Conservation (phyloP, 306 rosid genomes). For the Abrus pulchellus region DNA sequence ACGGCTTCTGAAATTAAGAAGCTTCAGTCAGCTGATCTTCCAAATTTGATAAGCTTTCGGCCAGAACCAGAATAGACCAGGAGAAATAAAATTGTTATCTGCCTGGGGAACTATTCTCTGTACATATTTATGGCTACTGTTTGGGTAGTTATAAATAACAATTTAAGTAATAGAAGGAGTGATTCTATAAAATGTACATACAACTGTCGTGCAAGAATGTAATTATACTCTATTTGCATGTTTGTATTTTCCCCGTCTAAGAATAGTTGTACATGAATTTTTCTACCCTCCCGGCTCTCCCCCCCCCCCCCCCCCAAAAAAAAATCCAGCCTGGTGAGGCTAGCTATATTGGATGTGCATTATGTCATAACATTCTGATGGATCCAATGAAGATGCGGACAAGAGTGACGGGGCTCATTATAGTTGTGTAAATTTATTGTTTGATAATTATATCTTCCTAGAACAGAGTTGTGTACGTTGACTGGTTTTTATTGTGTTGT, state of each 20-base stretch:
- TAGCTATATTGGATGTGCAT: neutral
- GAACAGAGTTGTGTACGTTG: neutral
- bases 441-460: neutral
- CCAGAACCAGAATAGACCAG: constrained; percentile 64
- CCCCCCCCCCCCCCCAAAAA: no score
- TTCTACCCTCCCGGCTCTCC: neutral
- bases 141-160: constrained; percentile 39
- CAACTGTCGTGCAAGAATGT: constrained; percentile 41
- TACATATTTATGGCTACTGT: constrained; percentile 46
- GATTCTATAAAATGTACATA: constrained; percentile 39
- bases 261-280: constrained; percentile 25
- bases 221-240: constrained; percentile 34
- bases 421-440: neutral
- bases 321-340: neutral
- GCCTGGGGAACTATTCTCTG: constrained; percentile 45
- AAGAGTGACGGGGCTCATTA: neutral
- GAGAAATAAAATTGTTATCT: constrained; percentile 3
- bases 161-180: constrained; percentile 13
- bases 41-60: constrained; percentile 83
- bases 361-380: constrained; percentile 30
- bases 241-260: constrained; percentile 13
- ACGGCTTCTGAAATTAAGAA: constrained; percentile 77
- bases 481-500: neutral
- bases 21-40: constrained; percentile 83
- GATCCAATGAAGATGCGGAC: constrained; percentile 9